Evolutionary conservation across 140 eudicot species (phyloP).

Genomic region (Stevia rebaudiana): DNA sequence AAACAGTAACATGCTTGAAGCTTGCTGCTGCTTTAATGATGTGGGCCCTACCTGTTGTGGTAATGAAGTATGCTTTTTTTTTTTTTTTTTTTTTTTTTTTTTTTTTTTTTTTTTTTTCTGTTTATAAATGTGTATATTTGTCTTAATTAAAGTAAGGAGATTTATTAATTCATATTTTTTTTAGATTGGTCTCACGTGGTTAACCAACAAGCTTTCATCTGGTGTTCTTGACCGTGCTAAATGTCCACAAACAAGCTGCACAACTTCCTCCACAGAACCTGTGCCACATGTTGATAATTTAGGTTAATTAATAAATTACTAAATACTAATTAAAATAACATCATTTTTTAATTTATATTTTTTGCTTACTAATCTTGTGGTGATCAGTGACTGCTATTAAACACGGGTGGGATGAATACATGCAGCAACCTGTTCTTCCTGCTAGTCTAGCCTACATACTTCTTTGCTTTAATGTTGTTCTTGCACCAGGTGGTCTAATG

Average conservation of each 20-base stretch:
- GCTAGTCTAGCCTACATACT: constrained; percentile 98
- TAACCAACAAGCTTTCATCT: constrained; percentile 81
- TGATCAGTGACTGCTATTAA: constrained; percentile 67
- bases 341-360: constrained; percentile 2
- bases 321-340: not conserved
- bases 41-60: constrained; percentile 84
- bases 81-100: not conserved
- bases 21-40: constrained; percentile 83
- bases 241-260: constrained; percentile 44
- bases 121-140: no score
- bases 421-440: constrained; percentile 98
- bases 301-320: constrained; percentile 39
- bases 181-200: constrained; percentile 73
- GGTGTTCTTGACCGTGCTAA: constrained; percentile 93
- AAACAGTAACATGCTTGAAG: constrained; percentile 75
- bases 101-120: not conserved
- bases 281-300: constrained; percentile 33
- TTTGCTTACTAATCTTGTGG: constrained; percentile 3
- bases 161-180: constrained; percentile 9
- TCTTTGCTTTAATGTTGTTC: constrained; percentile 81
- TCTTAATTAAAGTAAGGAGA: constrained; percentile 10
- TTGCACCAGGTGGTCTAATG: constrained; percentile 95
- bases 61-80: constrained; percentile 25
- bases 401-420: constrained; percentile 90
- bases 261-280: constrained; percentile 34